A percentile compares a stretch with the other conserved stretches of the same genome.
Evolutionary conservation across 768 basidiomycete species (phyloP).

Genomic region (Gyrodon lividus): DNA sequence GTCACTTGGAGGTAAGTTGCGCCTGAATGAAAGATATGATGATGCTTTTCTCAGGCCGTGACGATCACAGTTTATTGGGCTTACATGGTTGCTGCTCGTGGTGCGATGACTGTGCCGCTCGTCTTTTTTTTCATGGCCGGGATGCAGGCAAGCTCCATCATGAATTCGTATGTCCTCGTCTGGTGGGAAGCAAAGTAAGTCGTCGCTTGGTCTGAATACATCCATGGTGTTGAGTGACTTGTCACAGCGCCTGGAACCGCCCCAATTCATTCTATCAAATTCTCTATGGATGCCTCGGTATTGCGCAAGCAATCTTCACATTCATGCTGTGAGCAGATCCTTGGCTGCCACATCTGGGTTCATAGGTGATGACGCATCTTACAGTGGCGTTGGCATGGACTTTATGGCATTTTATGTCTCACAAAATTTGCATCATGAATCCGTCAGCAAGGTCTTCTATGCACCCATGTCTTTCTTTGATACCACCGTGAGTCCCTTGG

Average conservation of each 20-base stretch:
- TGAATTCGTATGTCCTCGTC: constrained; percentile 66
- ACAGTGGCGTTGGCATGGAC: constrained; percentile 53
- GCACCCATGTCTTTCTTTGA: constrained; percentile 82
- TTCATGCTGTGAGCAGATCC: constrained; percentile 44
- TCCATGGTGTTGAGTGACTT: background rate
- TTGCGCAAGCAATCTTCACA: constrained; percentile 57
- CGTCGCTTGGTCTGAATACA: no score
- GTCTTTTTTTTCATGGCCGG: constrained; percentile 47
- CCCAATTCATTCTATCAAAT: constrained; percentile 62
- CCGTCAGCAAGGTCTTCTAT: constrained; percentile 57
- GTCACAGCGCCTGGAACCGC: constrained; percentile 42
- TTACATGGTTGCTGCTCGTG: constrained; percentile 58
- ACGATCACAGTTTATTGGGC: constrained; percentile 50
- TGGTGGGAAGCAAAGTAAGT: constrained; percentile 69
- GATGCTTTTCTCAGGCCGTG: background rate
- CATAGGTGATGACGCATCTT: background rate
- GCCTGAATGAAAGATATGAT: background rate
- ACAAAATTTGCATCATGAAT: constrained; percentile 57
- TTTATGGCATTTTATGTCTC: constrained; percentile 59
- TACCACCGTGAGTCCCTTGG: constrained; percentile 44
- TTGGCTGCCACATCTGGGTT: background rate
- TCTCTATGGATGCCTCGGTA: constrained; percentile 60
- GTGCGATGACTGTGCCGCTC: constrained; percentile 48
- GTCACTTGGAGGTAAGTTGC: constrained; percentile 42
- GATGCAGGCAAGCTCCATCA: constrained; percentile 61